Conservation (phyloP, 1,139 yeast species). For the Yamadazyma oceani region DNA sequence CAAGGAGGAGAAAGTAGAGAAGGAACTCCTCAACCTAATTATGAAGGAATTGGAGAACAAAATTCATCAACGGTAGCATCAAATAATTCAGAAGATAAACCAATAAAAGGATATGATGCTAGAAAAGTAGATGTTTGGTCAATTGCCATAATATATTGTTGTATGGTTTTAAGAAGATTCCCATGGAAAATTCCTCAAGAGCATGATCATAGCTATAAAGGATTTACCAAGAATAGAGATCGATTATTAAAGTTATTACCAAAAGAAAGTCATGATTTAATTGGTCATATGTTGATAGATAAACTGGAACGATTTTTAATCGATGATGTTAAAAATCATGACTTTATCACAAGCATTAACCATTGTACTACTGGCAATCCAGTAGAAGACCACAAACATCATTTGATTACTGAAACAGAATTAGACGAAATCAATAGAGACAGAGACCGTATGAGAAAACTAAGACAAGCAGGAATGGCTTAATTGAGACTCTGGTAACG, state of each 20-base stretch:
- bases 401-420: conserved; percentile 58
- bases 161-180: conserved; percentile 69
- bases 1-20: conserved; percentile 13
- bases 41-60: conserved; percentile 1
- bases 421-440: conserved; percentile 43
- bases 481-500: no score
- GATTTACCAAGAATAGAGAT: conserved; percentile 26
- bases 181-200: conserved; percentile 78
- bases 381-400: conserved; percentile 49
- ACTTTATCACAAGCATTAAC: conserved; percentile 29
- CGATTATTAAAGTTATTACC: conserved; percentile 41
- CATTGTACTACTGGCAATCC: conserved; percentile 22
- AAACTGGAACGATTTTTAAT: conserved; percentile 29
- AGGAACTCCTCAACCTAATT: conserved; percentile 16
- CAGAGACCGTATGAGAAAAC: conserved; percentile 31
- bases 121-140: conserved; percentile 79
- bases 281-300: conserved; percentile 35
- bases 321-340: conserved; percentile 30
- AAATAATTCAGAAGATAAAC: not conserved
- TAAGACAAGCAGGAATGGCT: conserved; percentile 18
- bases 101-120: conserved; percentile 56
- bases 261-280: conserved; percentile 29
- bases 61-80: not conserved
- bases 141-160: conserved; percentile 70
- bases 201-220: conserved; percentile 53